Conservation (phyloP, 2,329 filamentous ascomycete genomes). For the Hypoxylon sp. region DNA sequence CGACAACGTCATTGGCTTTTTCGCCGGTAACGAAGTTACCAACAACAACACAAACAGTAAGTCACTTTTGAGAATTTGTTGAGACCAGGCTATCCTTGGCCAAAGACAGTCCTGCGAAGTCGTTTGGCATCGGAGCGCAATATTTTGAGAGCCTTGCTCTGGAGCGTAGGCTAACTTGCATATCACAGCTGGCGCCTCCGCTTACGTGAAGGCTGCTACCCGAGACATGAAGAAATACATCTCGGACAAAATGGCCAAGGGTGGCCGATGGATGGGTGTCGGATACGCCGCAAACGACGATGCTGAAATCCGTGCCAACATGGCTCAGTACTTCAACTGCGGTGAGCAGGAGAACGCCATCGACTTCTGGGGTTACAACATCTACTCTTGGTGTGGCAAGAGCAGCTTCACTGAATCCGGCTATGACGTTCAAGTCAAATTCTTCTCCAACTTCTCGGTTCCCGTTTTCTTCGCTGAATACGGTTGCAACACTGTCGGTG, state of each 20-base stretch:
- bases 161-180: background rate
- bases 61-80: too few species aligned
- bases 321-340: constrained; percentile 84
- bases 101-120: too few species aligned
- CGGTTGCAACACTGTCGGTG: constrained; percentile 74
- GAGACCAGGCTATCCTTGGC: too few species aligned
- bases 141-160: constrained; percentile 6
- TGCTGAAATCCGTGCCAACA: constrained; percentile 74
- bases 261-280: constrained; percentile 77
- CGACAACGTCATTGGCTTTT: constrained; percentile 83
- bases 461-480: constrained; percentile 88
- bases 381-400: constrained; percentile 85
- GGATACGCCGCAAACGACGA: constrained; percentile 87
- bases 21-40: constrained; percentile 85
- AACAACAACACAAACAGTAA: constrained; percentile 77
- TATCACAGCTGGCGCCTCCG: constrained; percentile 70
- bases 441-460: constrained; percentile 79
- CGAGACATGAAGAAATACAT: constrained; percentile 86
- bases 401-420: constrained; percentile 76
- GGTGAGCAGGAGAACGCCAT: constrained; percentile 70
- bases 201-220: constrained; percentile 84
- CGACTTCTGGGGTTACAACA: constrained; percentile 90
- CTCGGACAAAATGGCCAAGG: constrained; percentile 65
- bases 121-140: background rate
- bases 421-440: constrained; percentile 76